Conservation (phyloP, 768 basidiomycete species). For the Epithele typhae region DNA sequence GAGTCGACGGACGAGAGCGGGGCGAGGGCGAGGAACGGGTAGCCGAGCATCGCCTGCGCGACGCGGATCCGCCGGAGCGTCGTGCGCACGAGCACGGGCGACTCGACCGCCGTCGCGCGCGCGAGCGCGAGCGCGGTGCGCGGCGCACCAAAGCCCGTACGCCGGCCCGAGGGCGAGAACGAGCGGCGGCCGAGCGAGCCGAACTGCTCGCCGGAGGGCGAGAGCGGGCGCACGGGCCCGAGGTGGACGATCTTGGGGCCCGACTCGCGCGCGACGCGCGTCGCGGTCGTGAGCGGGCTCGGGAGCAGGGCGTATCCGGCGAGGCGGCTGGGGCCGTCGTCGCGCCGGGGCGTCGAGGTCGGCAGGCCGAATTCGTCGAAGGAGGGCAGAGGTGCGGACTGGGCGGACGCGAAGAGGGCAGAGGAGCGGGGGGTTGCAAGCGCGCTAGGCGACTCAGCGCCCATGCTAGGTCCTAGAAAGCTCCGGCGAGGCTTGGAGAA, state of each 20-base stretch:
- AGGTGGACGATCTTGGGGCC: constrained; percentile 58
- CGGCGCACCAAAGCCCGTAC: constrained; percentile 3
- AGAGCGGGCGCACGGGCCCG: constrained; percentile 37
- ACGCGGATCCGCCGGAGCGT: constrained; percentile 60
- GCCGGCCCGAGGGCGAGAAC: constrained; percentile 4
- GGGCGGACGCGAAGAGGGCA: constrained; percentile 27
- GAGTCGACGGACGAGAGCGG: constrained; percentile 28
- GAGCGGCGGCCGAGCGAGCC: constrained; percentile 3
- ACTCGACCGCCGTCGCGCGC: constrained; percentile 44
- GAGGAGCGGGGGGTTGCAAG: constrained; percentile 45
- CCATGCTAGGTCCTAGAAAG: constrained; percentile 27
- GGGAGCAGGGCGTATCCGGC: constrained; percentile 40
- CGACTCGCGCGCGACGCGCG: constrained; percentile 31
- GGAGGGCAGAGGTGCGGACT: constrained; percentile 14
- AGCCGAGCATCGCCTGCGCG: constrained; percentile 63
- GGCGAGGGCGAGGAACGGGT: constrained; percentile 49
- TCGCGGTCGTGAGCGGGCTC: constrained; percentile 29
- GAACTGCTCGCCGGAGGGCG: constrained; percentile 2
- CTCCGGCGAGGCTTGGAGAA: constrained; percentile 56
- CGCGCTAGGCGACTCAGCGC: constrained; percentile 16
- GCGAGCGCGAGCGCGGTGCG: constrained; percentile 21
- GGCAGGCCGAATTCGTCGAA: constrained; percentile 17
- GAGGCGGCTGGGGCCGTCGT: constrained; percentile 24
- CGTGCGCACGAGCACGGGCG: constrained; percentile 44
- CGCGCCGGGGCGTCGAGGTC: constrained; percentile 16